A percentile compares a stretch with the other conserved stretches of the same genome.
phyloP scores from a whole-genome alignment of 1,139 yeast species.

The Pichia sorboxylosa region DNA sequence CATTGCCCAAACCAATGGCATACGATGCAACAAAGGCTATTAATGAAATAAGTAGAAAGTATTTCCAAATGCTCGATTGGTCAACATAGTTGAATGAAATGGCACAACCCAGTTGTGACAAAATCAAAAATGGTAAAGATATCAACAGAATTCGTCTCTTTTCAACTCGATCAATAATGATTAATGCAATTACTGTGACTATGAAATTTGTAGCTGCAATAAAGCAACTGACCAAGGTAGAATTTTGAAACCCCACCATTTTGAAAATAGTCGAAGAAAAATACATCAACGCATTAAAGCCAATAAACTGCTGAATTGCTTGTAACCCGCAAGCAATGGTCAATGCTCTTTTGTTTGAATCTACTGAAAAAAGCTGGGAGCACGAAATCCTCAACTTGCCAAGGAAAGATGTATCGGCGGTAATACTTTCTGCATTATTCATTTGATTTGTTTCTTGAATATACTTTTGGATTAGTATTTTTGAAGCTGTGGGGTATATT shows the following conservation, averaged over 20 bases:
- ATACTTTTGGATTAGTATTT: slow-evolving; percentile 29
- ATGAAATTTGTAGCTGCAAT: slow-evolving; percentile 49
- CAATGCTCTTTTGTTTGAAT: slow-evolving; percentile 43
- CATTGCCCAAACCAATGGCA: slow-evolving; percentile 48
- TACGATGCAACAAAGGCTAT: slow-evolving; percentile 41
- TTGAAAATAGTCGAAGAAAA: slow-evolving; percentile 47
- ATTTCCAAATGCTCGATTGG: slow-evolving; percentile 38
- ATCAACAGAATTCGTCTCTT: slow-evolving; percentile 38
- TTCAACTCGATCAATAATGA: slow-evolving; percentile 44
- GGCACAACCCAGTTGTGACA: slow-evolving; percentile 40
- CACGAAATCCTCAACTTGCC: slow-evolving; percentile 31
- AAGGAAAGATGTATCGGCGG: slow-evolving; percentile 1
- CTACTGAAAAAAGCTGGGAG: slow-evolving; percentile 31
- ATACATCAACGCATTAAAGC: slow-evolving; percentile 51
- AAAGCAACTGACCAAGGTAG: slow-evolving; percentile 46
- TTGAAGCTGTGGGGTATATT: slow-evolving; percentile 28
- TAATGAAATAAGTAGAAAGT: slow-evolving; percentile 36
- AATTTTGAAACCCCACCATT: slow-evolving; percentile 41
- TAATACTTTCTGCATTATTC: slow-evolving; percentile 20
- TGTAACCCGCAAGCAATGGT: slow-evolving; percentile 49
- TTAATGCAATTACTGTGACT: slow-evolving; percentile 40
- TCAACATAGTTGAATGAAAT: slow-evolving; percentile 28
- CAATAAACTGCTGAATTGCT: slow-evolving; percentile 49
- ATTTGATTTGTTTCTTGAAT: slow-evolving; percentile 37
- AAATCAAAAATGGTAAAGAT: slow-evolving; percentile 38